Base-by-base conservation (phyloP, 495 filamentous ascomycete genomes). In the Neurospora sp. region DNA sequence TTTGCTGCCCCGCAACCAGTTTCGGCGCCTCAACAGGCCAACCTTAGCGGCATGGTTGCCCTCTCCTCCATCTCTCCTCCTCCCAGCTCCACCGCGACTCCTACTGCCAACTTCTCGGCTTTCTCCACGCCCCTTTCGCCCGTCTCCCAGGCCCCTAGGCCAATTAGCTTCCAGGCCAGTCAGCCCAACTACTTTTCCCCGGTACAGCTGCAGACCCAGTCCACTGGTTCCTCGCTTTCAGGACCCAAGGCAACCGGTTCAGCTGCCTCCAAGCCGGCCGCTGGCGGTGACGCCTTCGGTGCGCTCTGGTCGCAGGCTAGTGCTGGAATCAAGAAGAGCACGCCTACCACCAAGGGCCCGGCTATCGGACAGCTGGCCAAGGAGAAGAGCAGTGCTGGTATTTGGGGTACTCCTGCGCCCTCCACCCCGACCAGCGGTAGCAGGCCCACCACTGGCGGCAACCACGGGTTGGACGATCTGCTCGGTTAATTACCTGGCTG, bases 101-200 rank as follows among this genome's bases (percentile, higher is more conserved):
- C 88, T 12, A 83, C 83, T 37, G 80, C 82, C 74, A 86, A 87
- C 76, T 83, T 86, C 78, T 87, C 87, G 27, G 83, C 85, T 40
- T 89, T 90, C 74, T 82, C 78, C 69, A 83, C 86, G 41, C 88
- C 84, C 48, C 82, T 84, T 42, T 75, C 81, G 35, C 72, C 84
- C 22, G 71, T 69, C 4, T 75, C 81, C 39, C 90, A 87, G 74
- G 81, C 81, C 70, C 76, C 89, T 78, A 87, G 84, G 81, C 89
- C 89, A n/a, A 82, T 86, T 1, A 88, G 88, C 31, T 98, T 88
- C 85, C 93, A 96, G 81, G 89, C 91, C 11, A 79, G 90, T 5
- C 87, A 89, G 38, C 96, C 96, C 39, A 99, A 99, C 82, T 99
- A 99, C 85, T 99, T 94, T 83, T 94, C 93, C 44, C 95, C 94